A percentile compares a stretch with the other conserved stretches of the same genome.
Evolutionary conservation across 1,284 basidiomycete species (phyloP).

Genomic region (Tremellales sp.): DNA sequence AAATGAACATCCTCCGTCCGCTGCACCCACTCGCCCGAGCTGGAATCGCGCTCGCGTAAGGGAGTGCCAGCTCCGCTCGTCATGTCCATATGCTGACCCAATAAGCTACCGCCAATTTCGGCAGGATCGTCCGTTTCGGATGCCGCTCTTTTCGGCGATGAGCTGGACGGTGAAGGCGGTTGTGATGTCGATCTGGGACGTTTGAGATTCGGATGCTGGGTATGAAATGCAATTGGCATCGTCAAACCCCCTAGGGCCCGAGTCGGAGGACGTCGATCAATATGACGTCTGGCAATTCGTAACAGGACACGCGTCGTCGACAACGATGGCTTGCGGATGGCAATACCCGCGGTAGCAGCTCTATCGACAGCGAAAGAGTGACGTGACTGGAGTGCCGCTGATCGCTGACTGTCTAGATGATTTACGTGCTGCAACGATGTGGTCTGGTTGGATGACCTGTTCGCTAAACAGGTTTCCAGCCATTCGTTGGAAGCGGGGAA

Average conservation of each 20-base stretch:
- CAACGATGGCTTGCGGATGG: too few species aligned
- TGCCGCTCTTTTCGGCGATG: conserved; percentile 43
- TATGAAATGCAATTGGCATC: not conserved
- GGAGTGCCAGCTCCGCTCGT: conserved; percentile 15
- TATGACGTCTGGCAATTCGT: not conserved
- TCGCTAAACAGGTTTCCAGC: too few species aligned
- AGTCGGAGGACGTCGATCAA: too few species aligned
- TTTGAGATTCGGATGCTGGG: conserved; percentile 17
- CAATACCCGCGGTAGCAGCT: too few species aligned
- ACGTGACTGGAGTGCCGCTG: too few species aligned
- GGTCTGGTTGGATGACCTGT: too few species aligned
- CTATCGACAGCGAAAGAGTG: too few species aligned
- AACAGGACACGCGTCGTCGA: too few species aligned
- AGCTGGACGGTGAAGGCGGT: conserved; percentile 30
- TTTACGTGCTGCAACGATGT: too few species aligned
- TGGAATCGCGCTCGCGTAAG: conserved; percentile 17
- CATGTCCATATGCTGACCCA: not conserved
- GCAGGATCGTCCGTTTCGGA: conserved; percentile 40
- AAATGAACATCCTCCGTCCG: conserved; percentile 37
- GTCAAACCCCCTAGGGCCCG: not conserved
- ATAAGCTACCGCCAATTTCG: conserved; percentile 17
- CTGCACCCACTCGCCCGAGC: conserved; percentile 30
- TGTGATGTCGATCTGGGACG: conserved; percentile 28
- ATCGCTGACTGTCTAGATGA: too few species aligned
- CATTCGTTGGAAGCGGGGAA: too few species aligned